Evolutionary conservation across 768 basidiomycete species (phyloP), one percentile per base, ranked within the genome.

Genomic region (Lenzites betulinus): DNA sequence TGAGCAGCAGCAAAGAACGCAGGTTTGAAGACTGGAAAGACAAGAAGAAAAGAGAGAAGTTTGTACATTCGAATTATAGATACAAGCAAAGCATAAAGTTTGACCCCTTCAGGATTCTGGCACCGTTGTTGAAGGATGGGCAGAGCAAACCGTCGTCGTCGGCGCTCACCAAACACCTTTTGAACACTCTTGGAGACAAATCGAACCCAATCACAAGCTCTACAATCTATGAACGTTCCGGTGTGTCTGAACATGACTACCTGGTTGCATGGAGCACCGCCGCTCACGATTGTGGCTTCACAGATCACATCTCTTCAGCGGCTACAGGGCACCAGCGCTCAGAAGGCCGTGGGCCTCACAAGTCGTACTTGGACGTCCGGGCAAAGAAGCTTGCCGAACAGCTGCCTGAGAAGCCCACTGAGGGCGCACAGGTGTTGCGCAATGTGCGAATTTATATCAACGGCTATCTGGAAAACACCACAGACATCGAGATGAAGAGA

Each of bases 181-280:
- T 93, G 42, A 78, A 74, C 28, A 90, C 86, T 0, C 77, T 94
- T 46, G 70, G 78, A 16, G 81, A 89, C 61, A 75, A 79, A 53
- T 81, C 82, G 11, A 93, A 93, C 70, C 92, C 92, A 1, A 90
- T 93, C 51, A 92, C 90, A 1, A 86, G 90, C 66, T 86, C 87
- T 1, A 82, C 88, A 69, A 81, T 84, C 60, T 76, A 75, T 52
- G 76, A 85, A 42, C 83, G 87, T 59, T 78, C 87, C 69, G 87
- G 90, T 86, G 48, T 50, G 79, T 58, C 38, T 54, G 47, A 39
- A 30, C 25, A 43, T 43, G 39, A 11, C n/a, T n/a, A n/a, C n/a
- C n/a, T 25, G 13, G 42, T 52, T 23, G 41, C 38, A 13, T 53
- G 3, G 28, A 20, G 23, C 30, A 44, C 25, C 35, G 52, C 51